Conservation (phyloP, 148 eudicot species). For the Nepenthes mirabilis region DNA sequence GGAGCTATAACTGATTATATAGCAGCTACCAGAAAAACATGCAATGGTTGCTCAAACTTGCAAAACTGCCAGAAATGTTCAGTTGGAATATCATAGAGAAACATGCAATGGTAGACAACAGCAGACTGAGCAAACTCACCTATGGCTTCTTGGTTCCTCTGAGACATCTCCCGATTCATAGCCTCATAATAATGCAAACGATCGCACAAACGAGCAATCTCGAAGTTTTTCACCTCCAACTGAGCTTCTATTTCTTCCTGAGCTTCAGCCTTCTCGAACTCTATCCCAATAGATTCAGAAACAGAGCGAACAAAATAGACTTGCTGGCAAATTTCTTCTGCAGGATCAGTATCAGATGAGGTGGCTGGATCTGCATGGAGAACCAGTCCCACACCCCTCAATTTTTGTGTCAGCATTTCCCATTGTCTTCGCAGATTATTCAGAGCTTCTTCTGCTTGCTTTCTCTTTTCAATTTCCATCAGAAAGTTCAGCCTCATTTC, state of each 20-base stretch:
- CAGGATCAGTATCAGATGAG: constrained; percentile 19
- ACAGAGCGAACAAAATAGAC: constrained; percentile 55
- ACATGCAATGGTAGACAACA: background rate
- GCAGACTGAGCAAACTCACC: constrained; percentile 33
- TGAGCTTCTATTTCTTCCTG: constrained; percentile 77
- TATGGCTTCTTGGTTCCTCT: constrained; percentile 89
- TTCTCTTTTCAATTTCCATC: constrained; percentile 88
- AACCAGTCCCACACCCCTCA: constrained; percentile 53
- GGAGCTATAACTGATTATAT: no score
- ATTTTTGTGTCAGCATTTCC: constrained; percentile 44
- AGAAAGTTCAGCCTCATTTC: constrained; percentile 66
- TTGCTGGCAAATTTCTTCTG: constrained; percentile 59
- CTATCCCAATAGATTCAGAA: constrained; percentile 72
- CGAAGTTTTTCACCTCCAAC: constrained; percentile 71
- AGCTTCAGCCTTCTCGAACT: constrained; percentile 67
- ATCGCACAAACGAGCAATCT: constrained; percentile 80
- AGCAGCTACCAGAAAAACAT: no score
- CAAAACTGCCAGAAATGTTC: background rate
- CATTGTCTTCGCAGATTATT: constrained; percentile 49
- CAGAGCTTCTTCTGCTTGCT: constrained; percentile 65
- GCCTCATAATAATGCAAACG: constrained; percentile 80
- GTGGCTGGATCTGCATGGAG: constrained; percentile 46
- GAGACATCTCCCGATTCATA: constrained; percentile 94
- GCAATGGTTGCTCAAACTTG: no score
- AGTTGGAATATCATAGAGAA: background rate